Evolutionary conservation across 1,139 yeast genomes (phyloP).

Genomic region (Scheffersomyces titani): DNA sequence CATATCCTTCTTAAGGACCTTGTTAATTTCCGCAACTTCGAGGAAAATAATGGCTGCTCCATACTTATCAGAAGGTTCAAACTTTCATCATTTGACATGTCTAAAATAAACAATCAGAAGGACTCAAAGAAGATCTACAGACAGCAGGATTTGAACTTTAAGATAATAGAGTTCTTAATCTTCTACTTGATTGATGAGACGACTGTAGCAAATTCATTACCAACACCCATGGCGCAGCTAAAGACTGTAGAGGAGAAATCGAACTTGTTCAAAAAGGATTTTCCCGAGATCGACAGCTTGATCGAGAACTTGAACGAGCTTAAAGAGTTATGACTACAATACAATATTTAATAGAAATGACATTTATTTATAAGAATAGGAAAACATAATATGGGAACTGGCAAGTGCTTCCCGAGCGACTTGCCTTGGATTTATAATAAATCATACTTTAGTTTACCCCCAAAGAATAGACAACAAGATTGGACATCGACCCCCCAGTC

Average conservation of each 20-base stretch:
- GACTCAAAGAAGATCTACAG: constrained; percentile 8
- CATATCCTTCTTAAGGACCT: constrained; percentile 62
- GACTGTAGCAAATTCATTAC: constrained; percentile 18
- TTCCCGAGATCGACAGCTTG: constrained; percentile 44
- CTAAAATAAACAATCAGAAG: not conserved
- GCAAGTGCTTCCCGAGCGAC: not conserved
- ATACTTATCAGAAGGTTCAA: constrained; percentile 46
- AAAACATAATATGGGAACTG: not conserved
- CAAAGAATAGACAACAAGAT: not conserved
- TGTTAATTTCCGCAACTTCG: constrained; percentile 60
- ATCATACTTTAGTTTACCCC: not conserved
- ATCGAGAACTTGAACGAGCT: constrained; percentile 41
- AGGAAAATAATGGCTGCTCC: constrained; percentile 58
- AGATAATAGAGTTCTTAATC: constrained; percentile 69
- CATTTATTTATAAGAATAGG: not conserved
- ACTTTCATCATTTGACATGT: constrained; percentile 12
- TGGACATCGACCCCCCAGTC: not conserved
- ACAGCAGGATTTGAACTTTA: constrained; percentile 53
- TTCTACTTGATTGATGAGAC: constrained; percentile 74
- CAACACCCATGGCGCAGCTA: constrained; percentile 9
- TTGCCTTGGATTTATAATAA: not conserved
- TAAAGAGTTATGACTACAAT: constrained; percentile 15
- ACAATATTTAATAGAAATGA: not conserved
- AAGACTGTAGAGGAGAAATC: constrained; percentile 55
- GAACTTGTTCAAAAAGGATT: constrained; percentile 46